Evolutionary conservation across 176 grass and related monocot species (phyloP), one percentile per base, ranked within the genome.

Genomic region (Eleusine indica): DNA sequence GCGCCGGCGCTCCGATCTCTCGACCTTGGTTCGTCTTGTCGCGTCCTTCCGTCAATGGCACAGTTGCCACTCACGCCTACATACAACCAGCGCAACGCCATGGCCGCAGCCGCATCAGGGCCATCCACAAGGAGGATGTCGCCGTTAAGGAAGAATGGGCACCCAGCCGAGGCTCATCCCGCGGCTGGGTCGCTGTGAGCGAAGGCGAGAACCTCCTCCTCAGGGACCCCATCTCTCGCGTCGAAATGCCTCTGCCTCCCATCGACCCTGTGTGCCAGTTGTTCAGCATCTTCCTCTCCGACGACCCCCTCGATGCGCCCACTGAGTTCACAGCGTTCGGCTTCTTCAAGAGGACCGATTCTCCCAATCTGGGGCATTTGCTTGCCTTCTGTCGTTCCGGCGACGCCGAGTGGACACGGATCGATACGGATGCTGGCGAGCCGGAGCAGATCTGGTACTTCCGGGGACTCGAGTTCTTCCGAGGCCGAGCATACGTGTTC

Each of bases 141-240:
- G 8, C 3, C 3, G 39, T 44, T 42, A 14, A 13, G 19, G 68
- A n/a, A 42, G 5, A 2, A 71, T 17, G 12, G 3, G 12, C 44
- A 6, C 25, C 22, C 1, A 19, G 35, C 35, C 17, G 12, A 46
- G 57, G 81, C 13, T 30, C 21, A 7, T 76, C 82, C 1, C 32
- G 62, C 35, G 46, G 81, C 44, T 75, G 82, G 82, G 58, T 76
- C 47, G 46, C 72, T 4, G 46, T 84, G 82, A 39, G 17, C 16
- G 47, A 53, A 1, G 47, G 8, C 6, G 14, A 40, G 18, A 4
- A 7, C 15, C 43, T 83, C 44, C 0, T 54, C 43, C 60, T 83
- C 7, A 42, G 0, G 18, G 71, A 83, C 9, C 81, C 21, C 14
- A 10, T 43, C n/a, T 42, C 60, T 14, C 14, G 12, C 61, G 32